Percentiles rank a stretch among this genome's conserved stretches.
Evolutionary conservation across 371 early-diverging fungal species (phyloP).

Genomic region (Mortierella sp.): DNA sequence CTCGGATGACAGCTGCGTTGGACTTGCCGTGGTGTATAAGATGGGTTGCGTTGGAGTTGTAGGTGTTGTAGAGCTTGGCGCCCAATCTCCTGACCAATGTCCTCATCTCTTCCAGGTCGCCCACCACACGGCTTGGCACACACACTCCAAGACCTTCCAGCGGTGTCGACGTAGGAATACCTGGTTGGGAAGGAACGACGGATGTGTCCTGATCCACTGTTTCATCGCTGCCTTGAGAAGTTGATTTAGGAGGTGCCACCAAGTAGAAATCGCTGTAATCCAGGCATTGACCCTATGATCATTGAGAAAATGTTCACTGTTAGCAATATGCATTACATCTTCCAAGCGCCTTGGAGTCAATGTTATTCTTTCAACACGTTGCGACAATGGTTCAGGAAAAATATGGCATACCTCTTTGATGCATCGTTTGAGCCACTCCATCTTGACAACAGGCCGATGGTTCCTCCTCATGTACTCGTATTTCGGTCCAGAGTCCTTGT

Average conservation of each 20-base stretch:
- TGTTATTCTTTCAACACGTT: neutral
- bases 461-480: slow-evolving; percentile 32
- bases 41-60: slow-evolving; percentile 22
- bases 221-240: slow-evolving; percentile 1
- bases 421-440: slow-evolving; percentile 33
- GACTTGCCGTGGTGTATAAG: slow-evolving; percentile 44
- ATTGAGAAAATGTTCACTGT: too few relatives aligned
- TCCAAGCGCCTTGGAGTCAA: neutral
- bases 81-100: slow-evolving; percentile 26
- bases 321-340: too few relatives aligned
- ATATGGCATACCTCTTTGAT: slow-evolving; percentile 25
- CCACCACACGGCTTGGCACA: slow-evolving; percentile 24
- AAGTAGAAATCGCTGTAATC: neutral
- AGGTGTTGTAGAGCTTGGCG: slow-evolving; percentile 13
- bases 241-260: neutral
- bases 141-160: slow-evolving; percentile 23
- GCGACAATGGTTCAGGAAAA: neutral
- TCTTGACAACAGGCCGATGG: slow-evolving; percentile 24
- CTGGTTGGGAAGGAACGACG: neutral
- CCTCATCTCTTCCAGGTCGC: slow-evolving; percentile 26
- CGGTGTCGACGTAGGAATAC: slow-evolving; percentile 23
- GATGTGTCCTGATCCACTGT: neutral
- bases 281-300: neutral
- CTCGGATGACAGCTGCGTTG: slow-evolving; percentile 14
- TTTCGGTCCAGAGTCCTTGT: slow-evolving; percentile 30